phyloP scores from a whole-genome alignment of 2,329 filamentous ascomycete species.

The Cryphonectria carpinicola region DNA sequence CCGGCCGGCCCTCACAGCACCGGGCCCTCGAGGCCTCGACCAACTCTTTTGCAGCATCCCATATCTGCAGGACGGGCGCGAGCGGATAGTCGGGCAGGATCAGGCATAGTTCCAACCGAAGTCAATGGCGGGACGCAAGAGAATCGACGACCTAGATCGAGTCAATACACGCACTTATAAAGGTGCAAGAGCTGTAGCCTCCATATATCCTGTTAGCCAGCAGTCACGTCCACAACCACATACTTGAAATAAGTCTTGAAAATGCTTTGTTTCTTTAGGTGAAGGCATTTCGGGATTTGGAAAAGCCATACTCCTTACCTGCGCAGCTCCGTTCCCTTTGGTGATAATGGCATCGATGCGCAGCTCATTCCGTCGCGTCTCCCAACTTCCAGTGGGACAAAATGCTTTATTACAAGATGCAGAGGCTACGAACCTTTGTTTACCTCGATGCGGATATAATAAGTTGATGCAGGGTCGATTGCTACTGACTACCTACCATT shows the following conservation, averaged over 20 bases:
- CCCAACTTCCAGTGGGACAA: neutral
- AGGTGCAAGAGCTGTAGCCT: neutral
- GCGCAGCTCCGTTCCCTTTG: neutral
- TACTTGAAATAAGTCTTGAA: neutral
- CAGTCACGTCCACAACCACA: neutral
- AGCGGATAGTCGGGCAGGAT: slow-evolving; percentile 63
- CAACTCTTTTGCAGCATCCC: slow-evolving; percentile 68
- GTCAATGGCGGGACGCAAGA: neutral
- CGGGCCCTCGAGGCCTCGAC: slow-evolving; percentile 61
- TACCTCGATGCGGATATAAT: neutral
- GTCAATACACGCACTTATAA: neutral
- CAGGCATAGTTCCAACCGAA: slow-evolving; percentile 32
- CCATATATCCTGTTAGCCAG: neutral
- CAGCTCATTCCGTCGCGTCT: neutral
- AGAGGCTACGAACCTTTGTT: neutral
- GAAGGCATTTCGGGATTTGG: neutral
- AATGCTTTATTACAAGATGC: neutral
- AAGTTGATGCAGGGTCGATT: neutral
- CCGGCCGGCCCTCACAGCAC: slow-evolving; percentile 60
- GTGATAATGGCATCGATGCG: neutral
- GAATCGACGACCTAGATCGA: neutral
- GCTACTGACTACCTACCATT: neutral
- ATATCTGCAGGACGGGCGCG: slow-evolving; percentile 64
- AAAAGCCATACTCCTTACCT: neutral
- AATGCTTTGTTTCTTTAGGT: neutral